phyloP scores from a whole-genome alignment of 805 yeast genomes.

The Candida dajiaensis region DNA sequence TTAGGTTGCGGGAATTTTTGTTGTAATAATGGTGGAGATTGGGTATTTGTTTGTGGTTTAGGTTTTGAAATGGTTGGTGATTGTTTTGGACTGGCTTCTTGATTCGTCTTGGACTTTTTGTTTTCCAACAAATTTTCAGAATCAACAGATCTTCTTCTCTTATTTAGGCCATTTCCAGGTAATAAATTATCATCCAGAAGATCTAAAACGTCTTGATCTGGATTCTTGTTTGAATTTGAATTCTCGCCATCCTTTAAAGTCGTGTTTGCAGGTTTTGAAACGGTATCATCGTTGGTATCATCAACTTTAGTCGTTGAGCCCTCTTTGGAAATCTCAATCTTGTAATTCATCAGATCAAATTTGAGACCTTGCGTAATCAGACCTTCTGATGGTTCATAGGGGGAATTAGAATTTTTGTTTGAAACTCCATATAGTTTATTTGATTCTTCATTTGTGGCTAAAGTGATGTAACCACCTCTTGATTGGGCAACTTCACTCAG shows the following conservation, averaged over 20 bases:
- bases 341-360: not conserved
- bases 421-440: not conserved
- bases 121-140: not conserved
- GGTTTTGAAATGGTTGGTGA: not conserved
- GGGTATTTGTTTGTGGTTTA: not conserved
- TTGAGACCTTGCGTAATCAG: constrained; percentile 3
- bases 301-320: not conserved
- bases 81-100: not conserved
- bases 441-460: constrained; percentile 1
- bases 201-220: constrained; percentile 4
- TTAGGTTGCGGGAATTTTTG: not conserved
- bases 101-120: not conserved
- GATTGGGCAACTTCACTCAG: not conserved
- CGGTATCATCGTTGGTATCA: not conserved
- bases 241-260: not conserved
- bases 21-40: not conserved
- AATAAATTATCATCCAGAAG: constrained; percentile 3
- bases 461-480: not conserved
- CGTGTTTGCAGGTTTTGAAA: not conserved
- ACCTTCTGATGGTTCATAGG: constrained; percentile 8
- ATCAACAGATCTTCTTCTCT: not conserved
- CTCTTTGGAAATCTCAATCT: not conserved
- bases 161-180: not conserved
- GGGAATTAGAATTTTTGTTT: not conserved
- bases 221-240: not conserved